phyloP scores from a whole-genome alignment of 1,284 basidiomycete species.

The Naganishia sp. region DNA sequence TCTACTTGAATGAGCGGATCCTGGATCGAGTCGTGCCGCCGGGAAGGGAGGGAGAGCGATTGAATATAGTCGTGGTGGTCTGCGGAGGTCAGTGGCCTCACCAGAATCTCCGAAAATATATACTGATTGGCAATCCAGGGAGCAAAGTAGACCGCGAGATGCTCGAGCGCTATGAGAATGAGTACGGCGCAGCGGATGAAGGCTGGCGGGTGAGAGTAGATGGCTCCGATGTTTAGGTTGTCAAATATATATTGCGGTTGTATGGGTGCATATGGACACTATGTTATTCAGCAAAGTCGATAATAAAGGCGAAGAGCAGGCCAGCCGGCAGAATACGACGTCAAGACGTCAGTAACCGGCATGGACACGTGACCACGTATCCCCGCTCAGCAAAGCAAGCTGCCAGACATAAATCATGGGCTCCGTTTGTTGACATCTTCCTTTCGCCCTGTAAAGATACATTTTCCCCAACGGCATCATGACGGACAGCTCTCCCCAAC shows the following conservation, averaged over 20 bases:
- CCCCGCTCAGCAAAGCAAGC: too few relatives aligned
- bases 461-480: neutral
- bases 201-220: slow-evolving; percentile 16
- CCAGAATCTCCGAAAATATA: too few relatives aligned
- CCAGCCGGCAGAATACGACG: too few relatives aligned
- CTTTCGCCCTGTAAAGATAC: neutral
- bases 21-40: slow-evolving; percentile 21
- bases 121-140: slow-evolving; percentile 27
- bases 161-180: slow-evolving; percentile 20
- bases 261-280: too few relatives aligned
- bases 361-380: neutral
- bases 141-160: slow-evolving; percentile 27
- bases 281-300: too few relatives aligned
- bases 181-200: slow-evolving; percentile 24
- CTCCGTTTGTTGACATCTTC: neutral
- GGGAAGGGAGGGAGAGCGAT: neutral
- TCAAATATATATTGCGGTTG: too few relatives aligned
- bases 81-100: slow-evolving; percentile 35
- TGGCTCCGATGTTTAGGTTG: slow-evolving; percentile 2
- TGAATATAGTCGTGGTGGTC: slow-evolving; percentile 41
- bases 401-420: neutral
- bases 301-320: too few relatives aligned
- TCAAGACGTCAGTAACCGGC: neutral
- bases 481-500: slow-evolving; percentile 1
- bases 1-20: slow-evolving; percentile 36